These are phyloP conservation scores for Funneliformis mosseae DNA, from an alignment of 192 early-diverging fungal species.

Conservation along the genomic window DNA sequence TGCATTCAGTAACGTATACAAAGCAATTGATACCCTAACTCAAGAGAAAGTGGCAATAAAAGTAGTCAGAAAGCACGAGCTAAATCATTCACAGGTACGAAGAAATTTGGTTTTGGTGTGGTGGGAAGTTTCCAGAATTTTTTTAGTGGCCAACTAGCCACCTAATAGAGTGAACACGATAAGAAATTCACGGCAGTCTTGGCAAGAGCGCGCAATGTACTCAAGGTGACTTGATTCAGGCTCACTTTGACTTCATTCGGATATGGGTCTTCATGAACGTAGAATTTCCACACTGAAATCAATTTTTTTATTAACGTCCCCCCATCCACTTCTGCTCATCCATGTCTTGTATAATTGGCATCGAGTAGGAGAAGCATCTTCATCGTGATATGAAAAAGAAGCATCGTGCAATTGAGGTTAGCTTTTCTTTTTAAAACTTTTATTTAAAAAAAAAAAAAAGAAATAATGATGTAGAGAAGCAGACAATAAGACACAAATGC, in stretches of 20 bases:
- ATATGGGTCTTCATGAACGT: not conserved
- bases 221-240: not conserved
- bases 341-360: not conserved
- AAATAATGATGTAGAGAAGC: not conserved
- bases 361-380: constrained; percentile 47
- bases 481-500: not conserved
- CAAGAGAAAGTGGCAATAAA: constrained; percentile 81
- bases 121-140: not conserved
- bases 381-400: constrained; percentile 53
- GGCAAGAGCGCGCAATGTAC: not conserved
- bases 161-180: not conserved
- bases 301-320: not conserved
- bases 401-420: constrained; percentile 52
- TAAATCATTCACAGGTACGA: constrained; percentile 68
- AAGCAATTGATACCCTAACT: constrained; percentile 64
- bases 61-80: constrained; percentile 73
- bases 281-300: not conserved
- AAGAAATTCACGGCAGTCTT: not conserved
- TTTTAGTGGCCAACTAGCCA: not conserved
- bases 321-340: not conserved
- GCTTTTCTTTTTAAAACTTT: not conserved
- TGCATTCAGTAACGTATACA: constrained; percentile 85
- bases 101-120: not conserved
- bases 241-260: not conserved
- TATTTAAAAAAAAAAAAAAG: not conserved